A percentile compares a stretch with the other conserved stretches of the same genome.
Conservation (phyloP, 345 rosid species). For the Eucalyptus dawsonii region DNA sequence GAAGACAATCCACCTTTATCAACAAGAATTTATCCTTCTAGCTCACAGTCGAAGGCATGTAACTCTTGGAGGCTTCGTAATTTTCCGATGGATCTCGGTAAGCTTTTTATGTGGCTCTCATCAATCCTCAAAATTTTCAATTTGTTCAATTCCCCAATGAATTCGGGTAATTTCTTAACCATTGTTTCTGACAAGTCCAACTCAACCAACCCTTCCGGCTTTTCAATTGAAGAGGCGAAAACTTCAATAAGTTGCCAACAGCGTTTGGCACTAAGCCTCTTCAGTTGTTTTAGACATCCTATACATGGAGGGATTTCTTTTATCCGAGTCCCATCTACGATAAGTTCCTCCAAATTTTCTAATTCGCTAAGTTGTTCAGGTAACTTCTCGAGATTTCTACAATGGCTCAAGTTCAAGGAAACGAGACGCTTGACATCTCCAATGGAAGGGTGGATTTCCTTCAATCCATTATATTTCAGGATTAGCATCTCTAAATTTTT, state of each 20-base stretch:
- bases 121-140: neutral
- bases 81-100: neutral
- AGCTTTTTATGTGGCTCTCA: rapidly evolving
- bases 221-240: too few relatives aligned
- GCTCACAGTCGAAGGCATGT: rapidly evolving
- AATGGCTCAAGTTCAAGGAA: too few relatives aligned
- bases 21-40: rapidly evolving
- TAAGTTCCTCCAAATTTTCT: neutral
- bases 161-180: rapidly evolving
- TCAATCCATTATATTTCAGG: rapidly evolving
- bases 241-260: rapidly evolving
- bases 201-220: too few relatives aligned
- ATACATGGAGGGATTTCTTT: neutral
- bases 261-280: rapidly evolving
- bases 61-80: neutral
- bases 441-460: too few relatives aligned
- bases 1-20: neutral
- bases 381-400: rapidly evolving
- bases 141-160: neutral
- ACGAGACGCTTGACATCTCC: too few relatives aligned
- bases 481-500: too few relatives aligned
- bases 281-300: neutral
- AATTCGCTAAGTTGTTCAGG: too few relatives aligned
- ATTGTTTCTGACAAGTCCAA: rapidly evolving
- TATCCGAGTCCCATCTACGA: rapidly evolving